phyloP scores from a whole-genome alignment of 768 basidiomycete genomes.

The Pleurotus tuoliensis region DNA sequence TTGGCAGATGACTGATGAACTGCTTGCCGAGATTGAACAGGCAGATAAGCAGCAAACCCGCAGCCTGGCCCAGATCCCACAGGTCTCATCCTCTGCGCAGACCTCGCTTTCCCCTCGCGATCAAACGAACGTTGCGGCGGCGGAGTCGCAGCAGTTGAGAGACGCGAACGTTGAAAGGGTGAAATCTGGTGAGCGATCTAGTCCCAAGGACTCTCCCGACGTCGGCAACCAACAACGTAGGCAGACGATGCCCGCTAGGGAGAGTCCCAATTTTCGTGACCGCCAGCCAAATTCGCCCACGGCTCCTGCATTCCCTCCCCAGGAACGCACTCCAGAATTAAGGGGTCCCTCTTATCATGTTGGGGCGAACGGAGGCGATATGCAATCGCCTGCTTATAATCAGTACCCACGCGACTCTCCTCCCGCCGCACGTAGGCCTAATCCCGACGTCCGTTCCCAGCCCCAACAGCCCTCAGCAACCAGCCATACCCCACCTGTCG shows the following conservation, averaged over 20 bases:
- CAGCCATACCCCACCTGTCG: slow-evolving; percentile 53
- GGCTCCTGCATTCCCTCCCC: slow-evolving; percentile 27
- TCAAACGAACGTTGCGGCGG: neutral
- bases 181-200: slow-evolving; percentile 46
- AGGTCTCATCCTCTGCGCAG: slow-evolving; percentile 26
- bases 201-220: slow-evolving; percentile 50
- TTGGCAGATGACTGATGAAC: slow-evolving; percentile 67
- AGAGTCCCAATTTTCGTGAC: slow-evolving; percentile 41
- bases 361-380: slow-evolving; percentile 44
- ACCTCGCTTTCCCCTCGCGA: neutral
- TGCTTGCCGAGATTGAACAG: slow-evolving; percentile 68
- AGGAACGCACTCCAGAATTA: slow-evolving; percentile 50
- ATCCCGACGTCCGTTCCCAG: slow-evolving; percentile 12
- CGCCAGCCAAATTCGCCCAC: slow-evolving; percentile 41
- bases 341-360: slow-evolving; percentile 44
- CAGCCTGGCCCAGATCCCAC: slow-evolving; percentile 29
- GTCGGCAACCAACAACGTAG: slow-evolving; percentile 32
- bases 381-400: slow-evolving; percentile 39
- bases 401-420: slow-evolving; percentile 48
- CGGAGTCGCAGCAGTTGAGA: slow-evolving; percentile 41
- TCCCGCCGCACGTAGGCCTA: slow-evolving; percentile 21
- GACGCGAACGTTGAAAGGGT: slow-evolving; percentile 54
- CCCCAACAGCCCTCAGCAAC: slow-evolving; percentile 15
- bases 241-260: slow-evolving; percentile 38
- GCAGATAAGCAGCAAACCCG: slow-evolving; percentile 62